Conservation (phyloP, 208 protist species). For the Leishmania lainsoni region DNA sequence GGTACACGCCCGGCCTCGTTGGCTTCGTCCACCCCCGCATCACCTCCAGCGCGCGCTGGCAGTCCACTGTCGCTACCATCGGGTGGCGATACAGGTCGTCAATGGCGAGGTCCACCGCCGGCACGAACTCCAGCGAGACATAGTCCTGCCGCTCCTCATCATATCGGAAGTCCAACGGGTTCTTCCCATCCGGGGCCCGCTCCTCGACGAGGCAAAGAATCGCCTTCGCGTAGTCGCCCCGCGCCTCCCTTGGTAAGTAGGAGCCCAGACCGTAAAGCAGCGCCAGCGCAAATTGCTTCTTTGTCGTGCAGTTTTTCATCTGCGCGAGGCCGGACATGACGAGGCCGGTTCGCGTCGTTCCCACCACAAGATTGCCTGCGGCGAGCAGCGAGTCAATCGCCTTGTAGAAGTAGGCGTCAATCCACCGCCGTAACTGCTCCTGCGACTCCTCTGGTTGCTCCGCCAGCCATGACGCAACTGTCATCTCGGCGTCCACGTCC, state of each 20-base stretch:
- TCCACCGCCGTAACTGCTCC: conserved; percentile 77
- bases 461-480: conserved; percentile 93
- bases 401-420: conserved; percentile 94
- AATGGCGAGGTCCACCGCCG: conserved; percentile 64
- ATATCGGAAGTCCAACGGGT: conserved; percentile 91
- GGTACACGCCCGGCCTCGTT: conserved; percentile 64
- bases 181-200: conserved; percentile 75
- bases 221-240: conserved; percentile 89
- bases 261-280: conserved; percentile 95
- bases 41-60: conserved; percentile 91
- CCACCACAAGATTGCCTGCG: conserved; percentile 77
- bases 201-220: conserved; percentile 90
- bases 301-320: conserved; percentile 75
- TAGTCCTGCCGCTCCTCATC: conserved; percentile 68
- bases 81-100: conserved; percentile 86
- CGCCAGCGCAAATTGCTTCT: conserved; percentile 90
- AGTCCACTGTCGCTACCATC: conserved; percentile 95
- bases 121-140: conserved; percentile 77
- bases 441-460: conserved; percentile 81
- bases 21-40: conserved; percentile 93
- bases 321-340: conserved; percentile 95
- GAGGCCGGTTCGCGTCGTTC: conserved; percentile 93
- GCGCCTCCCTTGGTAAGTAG: conserved; percentile 83
- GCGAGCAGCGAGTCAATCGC: conserved; percentile 89
- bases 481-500: conserved; percentile 92